Conservation (phyloP, 164 flowering plant species). For the Chimonanthus praecox region DNA sequence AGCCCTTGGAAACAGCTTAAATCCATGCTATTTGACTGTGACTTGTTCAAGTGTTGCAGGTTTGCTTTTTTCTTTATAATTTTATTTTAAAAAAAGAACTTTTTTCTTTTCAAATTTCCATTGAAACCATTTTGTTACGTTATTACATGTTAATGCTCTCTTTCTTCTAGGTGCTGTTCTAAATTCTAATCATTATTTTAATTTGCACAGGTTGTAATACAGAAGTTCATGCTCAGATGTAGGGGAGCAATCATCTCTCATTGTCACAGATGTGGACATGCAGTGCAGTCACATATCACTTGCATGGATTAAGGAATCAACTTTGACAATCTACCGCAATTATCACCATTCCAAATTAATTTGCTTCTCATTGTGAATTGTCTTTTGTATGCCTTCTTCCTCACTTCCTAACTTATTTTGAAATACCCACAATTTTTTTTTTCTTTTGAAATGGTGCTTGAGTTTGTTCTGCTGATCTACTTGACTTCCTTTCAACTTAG, state of each 20-base stretch:
- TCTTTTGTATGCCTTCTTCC: neutral
- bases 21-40: no score
- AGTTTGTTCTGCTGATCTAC: no score
- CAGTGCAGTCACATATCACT: neutral
- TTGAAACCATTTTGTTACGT: no score
- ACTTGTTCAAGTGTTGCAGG: no score
- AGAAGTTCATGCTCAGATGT: neutral
- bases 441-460: no score
- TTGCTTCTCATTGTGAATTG: neutral
- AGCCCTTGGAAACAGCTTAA: no score
- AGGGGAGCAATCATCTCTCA: neutral
- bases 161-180: neutral
- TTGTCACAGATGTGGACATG: neutral
- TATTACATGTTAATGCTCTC: neutral
- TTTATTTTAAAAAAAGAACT: neutral
- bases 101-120: neutral
- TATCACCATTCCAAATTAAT: no score
- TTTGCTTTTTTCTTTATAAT: no score
- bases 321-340: no score
- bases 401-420: neutral
- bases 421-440: neutral
- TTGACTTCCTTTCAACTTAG: no score
- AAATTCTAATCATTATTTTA: neutral
- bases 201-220: neutral
- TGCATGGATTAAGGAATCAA: neutral